Base-by-base conservation (phyloP, 805 yeast genomes). In the Torulaspora microellipsoides region DNA sequence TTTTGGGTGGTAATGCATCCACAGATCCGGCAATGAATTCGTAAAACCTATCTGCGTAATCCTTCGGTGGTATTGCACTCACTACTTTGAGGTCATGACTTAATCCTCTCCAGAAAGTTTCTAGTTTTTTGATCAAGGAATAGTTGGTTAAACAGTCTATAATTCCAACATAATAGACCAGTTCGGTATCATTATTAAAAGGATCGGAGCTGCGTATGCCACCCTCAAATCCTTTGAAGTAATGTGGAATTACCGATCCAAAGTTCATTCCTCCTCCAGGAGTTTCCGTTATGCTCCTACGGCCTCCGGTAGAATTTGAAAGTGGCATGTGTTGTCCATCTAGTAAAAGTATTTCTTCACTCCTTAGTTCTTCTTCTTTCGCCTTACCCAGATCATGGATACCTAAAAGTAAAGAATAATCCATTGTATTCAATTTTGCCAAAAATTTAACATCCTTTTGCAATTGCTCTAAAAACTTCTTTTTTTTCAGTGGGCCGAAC, bases 131-230 rank as follows among this genome's bases (percentile, higher is more conserved):
- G 52, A 80, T 68, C 15, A 82, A 64, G 0, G 85, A 80, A 55
- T 87, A 87, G 50, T 79, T 78, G 0, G 99, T 93, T 53, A 93
- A 70, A 65, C 96, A 91, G 60, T 93, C 99, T 51, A 93, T 93
- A 31, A 93, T 83, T 8, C 99, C 99, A 55, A 93, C 68, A 58
- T 90, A 93, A 66, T 93, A 93, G 7, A 91, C 77, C 42, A 83
- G 77, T 27, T 78, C 72, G 29, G 77, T 58, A 17, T 87, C 85
- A 36, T 77, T 73, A 58, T 63, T 52, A 34, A 50, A 45, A 33
- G 51, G 46, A 56, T 82, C 77, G 1, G 95, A 80, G 3, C 91
- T 82, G 38, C 83, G 70, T 32, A 85, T 78, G 3, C 97, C 98
- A 13, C 96, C 96, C 61, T 85, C 89, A 55, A 81, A 86, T 10